Evolutionary conservation across 1,284 basidiomycete species (phyloP), one percentile per base, ranked within the genome.

Genomic region (Volvariella volvacea): DNA sequence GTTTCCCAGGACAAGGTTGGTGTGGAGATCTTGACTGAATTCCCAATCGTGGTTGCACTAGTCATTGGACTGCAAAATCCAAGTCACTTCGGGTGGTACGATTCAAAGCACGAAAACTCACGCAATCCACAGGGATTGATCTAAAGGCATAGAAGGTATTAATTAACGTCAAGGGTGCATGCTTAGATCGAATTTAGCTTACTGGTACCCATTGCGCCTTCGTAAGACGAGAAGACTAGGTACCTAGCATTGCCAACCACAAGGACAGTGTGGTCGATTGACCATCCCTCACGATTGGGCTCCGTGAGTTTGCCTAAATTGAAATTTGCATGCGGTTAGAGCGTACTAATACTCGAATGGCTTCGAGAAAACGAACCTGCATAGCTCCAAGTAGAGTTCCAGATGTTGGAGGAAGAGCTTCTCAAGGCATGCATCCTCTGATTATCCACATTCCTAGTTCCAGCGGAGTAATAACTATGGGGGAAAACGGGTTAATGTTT

Each of bases 381-480:
- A 47, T 61, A 66, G 42, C 52, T 55, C 61, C 63, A 64, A 31
- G 44, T 53, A 20, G 63, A 65, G 46, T 61, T 58, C 63, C 65
- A 65, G 37, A 65, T 63, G 28, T 50, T 62, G 44, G 39, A 61
- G 2, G 65, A 58, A 6, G 62, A 65, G 3, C 63, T 64, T 43
- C 57, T 56, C 14, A 67, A 53, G 19, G 57, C 66, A 46, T 67
- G 58, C 3, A 65, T 48, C 28, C 50, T 55, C 43, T 67, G 65
- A 42, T 64, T 62, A 44, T 63, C 63, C 39, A 63, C 55, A 10
- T 56, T 62, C 2, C 53, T 62, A 6, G 50, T 58, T 10, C 66
- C 66, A 8, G 66, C 66, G 2, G 59, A 49, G 51, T 67, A 68
- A 50, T 66, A 66, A 9, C 63, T 66, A n/a, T n/a, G n/a, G n/a